Evolutionary conservation across 768 basidiomycete species (phyloP), one percentile per base, ranked within the genome.

Genomic region (Rhizopogon sp.): DNA sequence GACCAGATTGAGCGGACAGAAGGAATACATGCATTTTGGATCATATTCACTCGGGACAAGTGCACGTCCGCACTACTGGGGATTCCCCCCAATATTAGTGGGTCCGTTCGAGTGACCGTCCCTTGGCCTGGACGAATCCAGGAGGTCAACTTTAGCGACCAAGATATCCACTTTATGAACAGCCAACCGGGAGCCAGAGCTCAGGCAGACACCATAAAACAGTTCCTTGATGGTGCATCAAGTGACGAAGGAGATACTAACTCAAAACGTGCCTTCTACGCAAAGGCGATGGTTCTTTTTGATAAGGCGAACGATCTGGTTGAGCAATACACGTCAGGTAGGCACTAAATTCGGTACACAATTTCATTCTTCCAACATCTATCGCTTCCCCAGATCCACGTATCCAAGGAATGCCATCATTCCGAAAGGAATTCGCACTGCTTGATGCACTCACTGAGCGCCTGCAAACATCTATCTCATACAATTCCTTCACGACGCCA

Each of bases 391-490:
- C 37, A 52, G 31, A 52, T 53, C 13, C 39, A 20, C 54, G 22
- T 2, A 6, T 51, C 11, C 13, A 41, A 75, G 13, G 70, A 76
- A 78, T 59, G 52, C 75, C 64, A 39, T 50, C 53, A 40, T 79
- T 79, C 53, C 69, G 69, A 25, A 64, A 69, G 13, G 73, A 75
- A 6, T 81, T 82, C 20, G 70, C 70, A 41, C 74, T 73, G 2
- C 65, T 82, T 53, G 76, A 79, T 56, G 63, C 68, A 33, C 70
- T 81, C 44, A 76, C 82, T 39, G 75, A 77, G 5, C 62, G 62
- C 1, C 72, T 81, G 51, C 73, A 72, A 17, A 28, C 17, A n/a
- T 52, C 41, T 17, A 44, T 61, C 11, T 31, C 50, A 5, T 31
- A 37, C 1, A 52, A 25, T 37, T 9, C 22, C 1, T 39, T 31